Conservation (phyloP, 768 basidiomycete genomes). For the Russula brevipes region DNA sequence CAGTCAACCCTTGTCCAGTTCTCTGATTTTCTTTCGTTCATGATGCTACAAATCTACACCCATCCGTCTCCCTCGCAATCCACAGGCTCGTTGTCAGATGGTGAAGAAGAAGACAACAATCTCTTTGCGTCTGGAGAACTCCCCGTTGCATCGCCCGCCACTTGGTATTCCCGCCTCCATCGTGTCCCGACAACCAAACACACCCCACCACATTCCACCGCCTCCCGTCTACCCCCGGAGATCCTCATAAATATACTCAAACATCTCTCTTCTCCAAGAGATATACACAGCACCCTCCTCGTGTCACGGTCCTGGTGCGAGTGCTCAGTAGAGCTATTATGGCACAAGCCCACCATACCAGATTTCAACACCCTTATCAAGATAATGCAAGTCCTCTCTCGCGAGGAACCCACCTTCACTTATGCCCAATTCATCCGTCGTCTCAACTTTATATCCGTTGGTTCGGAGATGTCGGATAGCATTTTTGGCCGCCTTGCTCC, state of each 20-base stretch:
- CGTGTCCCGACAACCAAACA: slow-evolving; percentile 23
- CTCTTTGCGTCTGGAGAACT: slow-evolving; percentile 42
- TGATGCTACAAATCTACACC: slow-evolving; percentile 32
- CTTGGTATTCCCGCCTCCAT: slow-evolving; percentile 35
- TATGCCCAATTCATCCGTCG: slow-evolving; percentile 87
- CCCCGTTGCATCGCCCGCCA: slow-evolving; percentile 50
- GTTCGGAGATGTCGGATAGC: slow-evolving; percentile 64
- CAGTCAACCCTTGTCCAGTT: slow-evolving; percentile 9
- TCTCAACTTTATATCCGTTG: slow-evolving; percentile 79
- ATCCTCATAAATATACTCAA: slow-evolving; percentile 90
- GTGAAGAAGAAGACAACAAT: slow-evolving; percentile 56
- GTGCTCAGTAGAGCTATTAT: slow-evolving; percentile 90
- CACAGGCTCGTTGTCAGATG: slow-evolving; percentile 72
- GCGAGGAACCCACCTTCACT: slow-evolving; percentile 69
- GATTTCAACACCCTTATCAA: slow-evolving; percentile 65
- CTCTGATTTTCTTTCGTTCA: background rate
- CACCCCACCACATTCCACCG: slow-evolving; percentile 45
- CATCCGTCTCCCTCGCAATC: slow-evolving; percentile 57
- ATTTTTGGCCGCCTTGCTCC: slow-evolving; percentile 63
- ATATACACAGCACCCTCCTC: slow-evolving; percentile 69
- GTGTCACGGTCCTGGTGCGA: slow-evolving; percentile 94
- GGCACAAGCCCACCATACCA: slow-evolving; percentile 83
- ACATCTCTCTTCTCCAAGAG: slow-evolving; percentile 66
- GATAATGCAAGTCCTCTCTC: slow-evolving; percentile 67
- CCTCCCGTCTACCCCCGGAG: slow-evolving; percentile 77